Evolutionary conservation across 2,329 filamentous ascomycete genomes (phyloP).

Genomic region (Phialophora tarda): DNA sequence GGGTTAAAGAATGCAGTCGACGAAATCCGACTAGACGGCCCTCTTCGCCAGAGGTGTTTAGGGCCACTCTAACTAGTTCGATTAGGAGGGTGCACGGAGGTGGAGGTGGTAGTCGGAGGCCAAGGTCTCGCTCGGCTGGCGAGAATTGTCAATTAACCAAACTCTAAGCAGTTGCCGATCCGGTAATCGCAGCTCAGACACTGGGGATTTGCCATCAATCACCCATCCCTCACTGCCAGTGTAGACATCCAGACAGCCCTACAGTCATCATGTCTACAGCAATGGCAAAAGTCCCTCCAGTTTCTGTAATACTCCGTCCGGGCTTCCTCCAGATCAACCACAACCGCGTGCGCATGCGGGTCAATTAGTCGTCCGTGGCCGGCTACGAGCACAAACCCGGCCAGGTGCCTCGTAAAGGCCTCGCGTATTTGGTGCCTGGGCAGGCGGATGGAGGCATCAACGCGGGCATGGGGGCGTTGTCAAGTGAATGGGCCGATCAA

Average conservation of each 20-base stretch:
- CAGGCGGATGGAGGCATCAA: background rate
- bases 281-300: constrained; percentile 9
- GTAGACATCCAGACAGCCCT: background rate
- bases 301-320: background rate
- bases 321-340: background rate
- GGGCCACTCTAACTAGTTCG: background rate
- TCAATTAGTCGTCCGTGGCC: background rate
- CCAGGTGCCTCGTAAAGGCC: constrained; percentile 2
- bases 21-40: background rate
- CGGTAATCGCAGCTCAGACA: constrained; percentile 4
- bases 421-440: constrained; percentile 1
- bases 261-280: background rate
- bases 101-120: constrained; percentile 2
- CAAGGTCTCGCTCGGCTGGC: background rate
- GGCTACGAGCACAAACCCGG: constrained; percentile 7
- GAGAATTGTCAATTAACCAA: constrained; percentile 3
- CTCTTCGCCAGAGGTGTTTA: background rate
- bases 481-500: background rate
- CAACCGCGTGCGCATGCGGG: background rate
- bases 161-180: constrained; percentile 14
- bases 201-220: background rate
- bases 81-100: background rate
- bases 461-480: background rate
- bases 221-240: background rate
- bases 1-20: background rate